Evolutionary conservation across 1,284 basidiomycete species (phyloP).

Genomic region (Sphagnurus paluster): DNA sequence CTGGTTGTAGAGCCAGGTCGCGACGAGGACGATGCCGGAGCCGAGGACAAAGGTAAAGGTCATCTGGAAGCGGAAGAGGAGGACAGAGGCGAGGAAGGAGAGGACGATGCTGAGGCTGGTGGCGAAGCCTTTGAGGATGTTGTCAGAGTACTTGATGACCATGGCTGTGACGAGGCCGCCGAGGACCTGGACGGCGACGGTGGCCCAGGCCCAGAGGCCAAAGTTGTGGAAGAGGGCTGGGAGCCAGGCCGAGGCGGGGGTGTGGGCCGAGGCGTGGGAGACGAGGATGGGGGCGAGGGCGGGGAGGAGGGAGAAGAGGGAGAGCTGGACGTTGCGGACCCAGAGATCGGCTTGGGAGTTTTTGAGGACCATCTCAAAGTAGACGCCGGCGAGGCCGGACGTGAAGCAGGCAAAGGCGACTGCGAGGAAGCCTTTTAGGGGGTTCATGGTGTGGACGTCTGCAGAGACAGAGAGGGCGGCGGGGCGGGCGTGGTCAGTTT

Average conservation of each 20-base stretch:
- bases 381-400: slow-evolving; percentile 96
- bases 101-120: slow-evolving; percentile 91
- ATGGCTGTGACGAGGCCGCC: slow-evolving; percentile 90
- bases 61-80: slow-evolving; percentile 86
- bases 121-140: slow-evolving; percentile 93
- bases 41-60: slow-evolving; percentile 85
- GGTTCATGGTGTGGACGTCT: slow-evolving; percentile 64
- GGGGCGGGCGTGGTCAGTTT: slow-evolving; percentile 46
- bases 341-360: slow-evolving; percentile 87
- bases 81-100: slow-evolving; percentile 88
- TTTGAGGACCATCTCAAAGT: slow-evolving; percentile 98
- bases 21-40: slow-evolving; percentile 77
- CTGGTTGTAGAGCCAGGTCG: slow-evolving; percentile 91
- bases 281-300: slow-evolving; percentile 85
- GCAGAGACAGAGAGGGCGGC: slow-evolving; percentile 29
- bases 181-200: slow-evolving; percentile 85
- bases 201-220: slow-evolving; percentile 89
- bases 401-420: slow-evolving; percentile 93
- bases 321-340: slow-evolving; percentile 96
- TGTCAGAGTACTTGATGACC: slow-evolving; percentile 86
- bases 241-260: slow-evolving; percentile 29
- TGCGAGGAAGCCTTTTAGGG: slow-evolving; percentile 83
- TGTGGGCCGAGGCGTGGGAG: slow-evolving; percentile 29
- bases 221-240: slow-evolving; percentile 72
- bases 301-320: slow-evolving; percentile 90